phyloP scores from a whole-genome alignment of 2,329 filamentous ascomycete species.

The Trichoderma brevicompactum region DNA sequence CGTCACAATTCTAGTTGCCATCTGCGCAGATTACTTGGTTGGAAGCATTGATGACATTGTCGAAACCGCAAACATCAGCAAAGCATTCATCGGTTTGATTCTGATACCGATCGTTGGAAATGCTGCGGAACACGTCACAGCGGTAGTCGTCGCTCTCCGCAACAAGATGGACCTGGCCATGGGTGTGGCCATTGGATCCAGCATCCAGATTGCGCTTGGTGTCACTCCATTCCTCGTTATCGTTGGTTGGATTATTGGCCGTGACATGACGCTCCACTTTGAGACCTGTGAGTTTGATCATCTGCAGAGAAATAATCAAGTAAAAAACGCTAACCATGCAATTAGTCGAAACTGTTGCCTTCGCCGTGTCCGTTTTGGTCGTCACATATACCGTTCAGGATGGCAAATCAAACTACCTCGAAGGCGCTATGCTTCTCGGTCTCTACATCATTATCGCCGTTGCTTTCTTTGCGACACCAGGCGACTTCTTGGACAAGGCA shows the following conservation, averaged over 20 bases:
- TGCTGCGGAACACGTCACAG: constrained; percentile 80
- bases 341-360: constrained; percentile 73
- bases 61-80: constrained; percentile 70
- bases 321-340: constrained; percentile 31
- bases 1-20: constrained; percentile 69
- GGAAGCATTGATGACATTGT: constrained; percentile 76
- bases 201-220: constrained; percentile 80
- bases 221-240: constrained; percentile 82
- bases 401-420: constrained; percentile 82
- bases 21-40: constrained; percentile 79
- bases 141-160: constrained; percentile 76
- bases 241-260: constrained; percentile 75
- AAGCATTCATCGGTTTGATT: constrained; percentile 80
- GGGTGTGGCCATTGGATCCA: constrained; percentile 80
- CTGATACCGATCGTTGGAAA: constrained; percentile 81
- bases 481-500: constrained; percentile 50
- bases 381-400: constrained; percentile 79
- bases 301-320: not conserved
- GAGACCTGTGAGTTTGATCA: constrained; percentile 56
- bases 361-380: constrained; percentile 75
- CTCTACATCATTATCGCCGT: constrained; percentile 65
- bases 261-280: constrained; percentile 78
- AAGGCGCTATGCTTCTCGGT: constrained; percentile 69
- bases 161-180: constrained; percentile 77
- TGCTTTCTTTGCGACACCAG: constrained; percentile 62